phyloP scores from a whole-genome alignment of 2,329 filamentous ascomycete genomes.

The Trichoderma cornu-damae region DNA sequence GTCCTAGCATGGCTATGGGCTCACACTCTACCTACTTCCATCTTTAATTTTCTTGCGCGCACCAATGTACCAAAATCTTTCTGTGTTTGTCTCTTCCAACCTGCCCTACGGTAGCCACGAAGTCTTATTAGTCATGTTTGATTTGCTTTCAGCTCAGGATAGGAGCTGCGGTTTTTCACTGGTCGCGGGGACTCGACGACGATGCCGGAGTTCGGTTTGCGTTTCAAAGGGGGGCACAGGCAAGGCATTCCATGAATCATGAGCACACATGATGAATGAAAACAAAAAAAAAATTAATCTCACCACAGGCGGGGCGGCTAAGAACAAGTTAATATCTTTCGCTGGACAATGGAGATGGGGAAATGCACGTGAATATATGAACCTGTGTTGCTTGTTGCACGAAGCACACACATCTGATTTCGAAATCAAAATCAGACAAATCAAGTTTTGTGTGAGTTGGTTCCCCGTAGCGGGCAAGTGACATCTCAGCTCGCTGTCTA shows the following conservation, averaged over 20 bases:
- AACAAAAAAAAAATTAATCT: not conserved
- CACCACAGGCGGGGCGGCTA: not conserved
- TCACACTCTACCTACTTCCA: not conserved
- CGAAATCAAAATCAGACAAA: not conserved
- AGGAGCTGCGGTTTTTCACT: constrained; percentile 19
- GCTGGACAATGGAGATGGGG: constrained; percentile 2
- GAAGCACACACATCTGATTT: not conserved
- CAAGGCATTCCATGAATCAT: constrained; percentile 21
- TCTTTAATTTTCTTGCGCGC: constrained; percentile 2
- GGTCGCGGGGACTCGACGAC: constrained; percentile 15
- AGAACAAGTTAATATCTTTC: constrained; percentile 12
- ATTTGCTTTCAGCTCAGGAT: constrained; percentile 20
- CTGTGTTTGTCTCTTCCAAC: constrained; percentile 15
- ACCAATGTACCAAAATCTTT: constrained; percentile 30
- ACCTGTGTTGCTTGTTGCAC: constrained; percentile 1
- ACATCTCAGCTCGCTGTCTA: not conserved
- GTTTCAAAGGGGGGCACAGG: constrained; percentile 18
- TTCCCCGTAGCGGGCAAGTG: not conserved
- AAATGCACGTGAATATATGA: constrained; percentile 8
- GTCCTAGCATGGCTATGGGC: not conserved
- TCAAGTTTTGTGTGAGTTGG: constrained; percentile 3
- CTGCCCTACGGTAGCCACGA: not conserved
- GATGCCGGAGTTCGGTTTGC: constrained; percentile 26
- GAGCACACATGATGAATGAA: constrained; percentile 17
- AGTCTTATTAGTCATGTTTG: constrained; percentile 1